A percentile compares a stretch with the other conserved stretches of the same genome.
Conservation (phyloP, 1,139 yeast species). For the Pichia sp. region DNA sequence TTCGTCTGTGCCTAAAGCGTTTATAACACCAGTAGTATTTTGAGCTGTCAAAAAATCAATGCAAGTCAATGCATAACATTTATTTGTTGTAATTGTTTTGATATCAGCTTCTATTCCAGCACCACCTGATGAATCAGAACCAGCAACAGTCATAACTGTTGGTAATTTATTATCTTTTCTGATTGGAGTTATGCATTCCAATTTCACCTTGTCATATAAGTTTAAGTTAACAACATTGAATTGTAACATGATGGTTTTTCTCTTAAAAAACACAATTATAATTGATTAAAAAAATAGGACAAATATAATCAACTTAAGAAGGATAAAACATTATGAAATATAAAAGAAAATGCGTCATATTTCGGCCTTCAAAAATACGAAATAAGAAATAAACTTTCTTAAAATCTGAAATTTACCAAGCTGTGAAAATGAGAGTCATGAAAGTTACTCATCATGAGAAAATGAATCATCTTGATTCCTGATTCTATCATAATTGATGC, state of each 20-base stretch:
- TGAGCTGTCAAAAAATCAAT: slow-evolving; percentile 82
- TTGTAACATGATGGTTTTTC: not conserved
- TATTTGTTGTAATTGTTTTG: slow-evolving; percentile 73
- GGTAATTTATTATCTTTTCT: not conserved
- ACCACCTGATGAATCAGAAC: slow-evolving; percentile 89
- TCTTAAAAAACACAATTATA: no score
- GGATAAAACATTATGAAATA: no score
- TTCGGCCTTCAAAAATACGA: no score
- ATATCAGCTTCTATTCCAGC: slow-evolving; percentile 94
- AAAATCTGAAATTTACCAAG: no score
- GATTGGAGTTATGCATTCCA: slow-evolving; percentile 8
- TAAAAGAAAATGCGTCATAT: no score
- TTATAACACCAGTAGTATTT: slow-evolving; percentile 55
- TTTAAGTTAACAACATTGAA: not conserved
- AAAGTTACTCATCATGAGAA: no score
- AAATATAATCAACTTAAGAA: no score
- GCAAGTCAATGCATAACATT: slow-evolving; percentile 76
- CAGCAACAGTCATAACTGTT: slow-evolving; percentile 60
- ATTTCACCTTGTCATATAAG: not conserved
- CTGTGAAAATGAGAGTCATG: no score
- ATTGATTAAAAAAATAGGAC: no score
- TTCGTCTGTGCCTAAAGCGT: slow-evolving; percentile 19
- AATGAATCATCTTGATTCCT: no score
- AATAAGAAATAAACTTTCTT: no score
- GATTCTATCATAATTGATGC: no score